A percentile compares a stretch with the other conserved stretches of the same genome.
These are phyloP conservation scores for Lichtheimia corymbifera DNA, from an alignment of 371 early-diverging fungal species.

Conservation along the genomic window DNA sequence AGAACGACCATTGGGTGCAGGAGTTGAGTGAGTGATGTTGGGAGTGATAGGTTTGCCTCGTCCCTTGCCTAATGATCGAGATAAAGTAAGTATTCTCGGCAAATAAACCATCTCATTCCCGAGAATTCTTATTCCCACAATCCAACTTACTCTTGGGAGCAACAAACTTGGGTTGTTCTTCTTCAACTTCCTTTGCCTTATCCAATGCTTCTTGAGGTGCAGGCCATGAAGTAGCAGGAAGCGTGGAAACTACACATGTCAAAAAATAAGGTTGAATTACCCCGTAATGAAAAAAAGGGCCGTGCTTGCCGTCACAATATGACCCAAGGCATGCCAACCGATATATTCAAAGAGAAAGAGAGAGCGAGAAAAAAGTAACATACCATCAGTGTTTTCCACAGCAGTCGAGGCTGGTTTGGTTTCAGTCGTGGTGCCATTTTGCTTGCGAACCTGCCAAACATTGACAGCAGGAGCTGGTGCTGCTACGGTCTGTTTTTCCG, in stretches of 20 bases:
- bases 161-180: slow-evolving; percentile 43
- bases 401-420: slow-evolving; percentile 3
- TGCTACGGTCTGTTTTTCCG: slow-evolving; percentile 35
- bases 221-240: slow-evolving; percentile 42
- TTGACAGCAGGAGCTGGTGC: slow-evolving; percentile 58
- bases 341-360: too few relatives aligned
- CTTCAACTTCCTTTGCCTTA: slow-evolving; percentile 25
- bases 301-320: too few relatives aligned
- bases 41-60: slow-evolving; percentile 66
- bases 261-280: background rate
- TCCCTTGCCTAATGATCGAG: slow-evolving; percentile 36
- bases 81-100: background rate
- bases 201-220: slow-evolving; percentile 46
- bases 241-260: background rate
- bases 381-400: slow-evolving; percentile 2
- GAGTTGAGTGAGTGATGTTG: slow-evolving; percentile 62
- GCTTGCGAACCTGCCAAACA: slow-evolving; percentile 54
- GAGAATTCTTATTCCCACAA: slow-evolving; percentile 7
- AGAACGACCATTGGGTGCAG: slow-evolving; percentile 32
- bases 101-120: background rate
- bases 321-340: too few relatives aligned
- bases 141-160: slow-evolving; percentile 29
- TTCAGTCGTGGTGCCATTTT: slow-evolving; percentile 13
- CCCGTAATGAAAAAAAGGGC: too few relatives aligned
- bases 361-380: too few relatives aligned